Conservation (phyloP, 2,329 filamentous ascomycete genomes). For the Neofusicoccum kwambonambiense region DNA sequence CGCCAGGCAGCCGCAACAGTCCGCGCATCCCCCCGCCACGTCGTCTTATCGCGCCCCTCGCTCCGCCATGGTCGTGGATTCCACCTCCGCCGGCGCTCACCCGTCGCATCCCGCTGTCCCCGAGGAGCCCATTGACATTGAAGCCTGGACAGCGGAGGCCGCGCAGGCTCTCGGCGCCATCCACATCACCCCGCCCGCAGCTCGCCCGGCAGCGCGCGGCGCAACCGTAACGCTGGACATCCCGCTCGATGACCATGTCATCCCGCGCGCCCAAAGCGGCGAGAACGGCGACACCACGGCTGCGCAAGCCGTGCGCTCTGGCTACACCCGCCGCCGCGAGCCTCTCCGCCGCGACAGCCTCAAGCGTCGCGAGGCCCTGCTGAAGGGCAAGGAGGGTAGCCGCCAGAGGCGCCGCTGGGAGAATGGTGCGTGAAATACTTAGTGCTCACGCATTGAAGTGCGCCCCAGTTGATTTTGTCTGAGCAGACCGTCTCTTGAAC, state of each 20-base stretch:
- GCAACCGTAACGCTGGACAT: slow-evolving; percentile 68
- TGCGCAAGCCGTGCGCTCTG: slow-evolving; percentile 45
- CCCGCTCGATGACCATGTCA: slow-evolving; percentile 64
- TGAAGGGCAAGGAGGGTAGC: slow-evolving; percentile 89
- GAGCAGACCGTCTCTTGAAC: slow-evolving; percentile 74
- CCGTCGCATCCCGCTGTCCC: background rate
- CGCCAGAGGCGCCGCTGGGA: slow-evolving; percentile 88
- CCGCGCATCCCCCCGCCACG: background rate
- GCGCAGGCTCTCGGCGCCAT: slow-evolving; percentile 44
- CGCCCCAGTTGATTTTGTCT: background rate
- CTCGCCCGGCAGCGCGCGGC: slow-evolving; percentile 43
- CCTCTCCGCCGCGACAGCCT: slow-evolving; percentile 60
- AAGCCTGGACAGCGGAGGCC: slow-evolving; percentile 50
- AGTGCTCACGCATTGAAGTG: background rate
- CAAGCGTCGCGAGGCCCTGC: slow-evolving; percentile 68
- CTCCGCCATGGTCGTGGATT: background rate
- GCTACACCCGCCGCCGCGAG: slow-evolving; percentile 53
- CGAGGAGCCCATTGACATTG: slow-evolving; percentile 38
- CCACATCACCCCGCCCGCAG: slow-evolving; percentile 33
- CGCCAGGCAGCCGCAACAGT: too few species aligned
- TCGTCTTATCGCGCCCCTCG: background rate
- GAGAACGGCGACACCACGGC: slow-evolving; percentile 36
- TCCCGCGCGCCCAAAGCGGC: slow-evolving; percentile 26
- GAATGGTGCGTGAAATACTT: slow-evolving; percentile 62
- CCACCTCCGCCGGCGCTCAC: background rate